phyloP scores from a whole-genome alignment of 2,329 filamentous ascomycete species.

The Cyclaneusma minus region DNA sequence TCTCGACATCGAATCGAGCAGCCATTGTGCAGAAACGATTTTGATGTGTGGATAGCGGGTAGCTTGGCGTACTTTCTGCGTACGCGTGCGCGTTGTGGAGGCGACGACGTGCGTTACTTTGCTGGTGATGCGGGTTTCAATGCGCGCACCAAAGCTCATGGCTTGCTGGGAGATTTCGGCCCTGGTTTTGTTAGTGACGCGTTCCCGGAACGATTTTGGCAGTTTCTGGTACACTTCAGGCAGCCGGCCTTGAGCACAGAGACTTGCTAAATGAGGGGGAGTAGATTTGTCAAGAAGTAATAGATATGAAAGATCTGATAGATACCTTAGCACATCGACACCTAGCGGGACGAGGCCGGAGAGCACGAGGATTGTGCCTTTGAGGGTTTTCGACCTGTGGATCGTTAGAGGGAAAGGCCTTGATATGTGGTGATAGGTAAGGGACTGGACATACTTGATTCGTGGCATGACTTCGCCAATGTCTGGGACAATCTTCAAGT shows the following conservation, averaged over 20 bases:
- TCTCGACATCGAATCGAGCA: constrained; percentile 67
- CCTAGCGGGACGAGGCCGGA: constrained; percentile 81
- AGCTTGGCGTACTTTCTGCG: constrained; percentile 81
- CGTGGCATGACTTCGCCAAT: constrained; percentile 70
- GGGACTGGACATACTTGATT: constrained; percentile 41
- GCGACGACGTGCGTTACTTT: constrained; percentile 63
- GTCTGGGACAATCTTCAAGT: constrained; percentile 58
- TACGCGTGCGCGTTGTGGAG: constrained; percentile 56
- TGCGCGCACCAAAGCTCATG: constrained; percentile 64
- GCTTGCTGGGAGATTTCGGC: constrained; percentile 84
- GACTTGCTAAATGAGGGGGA: constrained; percentile 1
- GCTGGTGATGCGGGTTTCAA: constrained; percentile 39
- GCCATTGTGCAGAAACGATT: constrained; percentile 86
- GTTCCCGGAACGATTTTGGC: constrained; percentile 1
- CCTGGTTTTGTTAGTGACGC: too few relatives aligned
- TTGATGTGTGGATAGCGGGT: constrained; percentile 66
- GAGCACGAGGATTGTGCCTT: constrained; percentile 65
- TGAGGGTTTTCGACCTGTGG: constrained; percentile 43
- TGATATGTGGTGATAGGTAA: background rate
- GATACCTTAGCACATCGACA: constrained; percentile 49
- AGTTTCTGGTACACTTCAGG: too few relatives aligned
- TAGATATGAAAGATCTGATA: constrained; percentile 10
- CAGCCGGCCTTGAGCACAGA: too few relatives aligned
- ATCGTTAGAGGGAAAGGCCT: background rate
- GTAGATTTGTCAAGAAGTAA: constrained; percentile 4